These are phyloP conservation scores for Juglanconis oblonga DNA, from an alignment of 2,329 filamentous ascomycete genomes.

Conservation along the genomic window DNA sequence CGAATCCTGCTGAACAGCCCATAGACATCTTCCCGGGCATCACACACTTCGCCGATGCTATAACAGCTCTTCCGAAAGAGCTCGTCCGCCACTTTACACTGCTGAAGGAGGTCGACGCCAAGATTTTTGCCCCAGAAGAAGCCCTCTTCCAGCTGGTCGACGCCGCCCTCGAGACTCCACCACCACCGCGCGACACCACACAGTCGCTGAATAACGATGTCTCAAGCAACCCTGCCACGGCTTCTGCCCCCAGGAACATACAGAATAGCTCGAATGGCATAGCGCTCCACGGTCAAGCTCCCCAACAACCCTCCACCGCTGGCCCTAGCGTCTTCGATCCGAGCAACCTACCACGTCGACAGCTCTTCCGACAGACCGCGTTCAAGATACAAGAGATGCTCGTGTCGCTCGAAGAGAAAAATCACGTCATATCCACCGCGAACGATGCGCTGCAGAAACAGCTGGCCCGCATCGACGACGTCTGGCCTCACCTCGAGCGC, in stretches of 20 bases:
- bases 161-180: constrained; percentile 53
- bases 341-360: constrained; percentile 63
- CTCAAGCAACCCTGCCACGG: constrained; percentile 38
- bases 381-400: constrained; percentile 80
- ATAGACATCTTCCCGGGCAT: constrained; percentile 67
- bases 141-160: constrained; percentile 74
- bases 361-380: constrained; percentile 75
- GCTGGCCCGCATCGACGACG: constrained; percentile 77
- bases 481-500: constrained; percentile 79
- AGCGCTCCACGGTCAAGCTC: constrained; percentile 33
- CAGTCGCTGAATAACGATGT: constrained; percentile 44
- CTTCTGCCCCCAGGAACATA: constrained; percentile 46
- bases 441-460: constrained; percentile 87
- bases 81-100: constrained; percentile 94
- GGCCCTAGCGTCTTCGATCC: constrained; percentile 49
- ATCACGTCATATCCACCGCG: constrained; percentile 90
- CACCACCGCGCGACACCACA: constrained; percentile 34
- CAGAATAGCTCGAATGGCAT: constrained; percentile 46
- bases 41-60: constrained; percentile 82
- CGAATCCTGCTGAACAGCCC: constrained; percentile 50
- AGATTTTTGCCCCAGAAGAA: constrained; percentile 86
- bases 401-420: constrained; percentile 92
- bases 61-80: constrained; percentile 89
- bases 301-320: constrained; percentile 38
- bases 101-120: constrained; percentile 96